Percentiles rank a stretch among this genome's conserved stretches.
Conservation (phyloP, 139 green algal genomes). For the Chlorella sp. region DNA sequence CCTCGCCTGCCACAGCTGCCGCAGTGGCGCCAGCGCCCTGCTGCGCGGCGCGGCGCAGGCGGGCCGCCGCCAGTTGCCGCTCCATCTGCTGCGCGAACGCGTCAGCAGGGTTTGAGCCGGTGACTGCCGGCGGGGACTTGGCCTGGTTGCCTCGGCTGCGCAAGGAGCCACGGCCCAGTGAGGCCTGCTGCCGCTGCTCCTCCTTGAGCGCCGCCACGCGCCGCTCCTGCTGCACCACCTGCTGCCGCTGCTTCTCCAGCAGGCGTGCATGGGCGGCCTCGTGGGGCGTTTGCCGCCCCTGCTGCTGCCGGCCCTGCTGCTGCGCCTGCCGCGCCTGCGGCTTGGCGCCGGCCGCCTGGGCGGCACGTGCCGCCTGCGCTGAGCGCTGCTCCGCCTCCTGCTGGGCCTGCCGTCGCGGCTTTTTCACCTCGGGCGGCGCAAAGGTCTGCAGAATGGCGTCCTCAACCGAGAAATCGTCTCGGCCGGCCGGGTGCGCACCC, state of each 20-base stretch:
- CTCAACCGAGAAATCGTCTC: not conserved
- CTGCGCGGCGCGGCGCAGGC: not conserved
- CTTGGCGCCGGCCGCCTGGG: not conserved
- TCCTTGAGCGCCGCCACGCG: not conserved
- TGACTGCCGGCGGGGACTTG: not conserved
- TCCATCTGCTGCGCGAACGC: conserved; percentile 20
- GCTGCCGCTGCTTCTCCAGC: not conserved
- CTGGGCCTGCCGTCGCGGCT: not conserved
- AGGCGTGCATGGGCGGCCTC: not conserved
- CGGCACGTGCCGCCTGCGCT: not conserved
- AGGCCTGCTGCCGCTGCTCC: not conserved
- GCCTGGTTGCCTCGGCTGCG: not conserved
- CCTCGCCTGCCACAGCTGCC: not conserved
- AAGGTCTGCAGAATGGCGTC: not conserved
- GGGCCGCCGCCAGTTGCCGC: not conserved
- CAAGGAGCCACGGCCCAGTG: conserved; percentile 15
- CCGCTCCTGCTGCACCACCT: not conserved
- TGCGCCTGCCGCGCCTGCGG: not conserved
- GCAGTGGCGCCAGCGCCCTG: not conserved
- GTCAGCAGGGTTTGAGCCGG: not conserved
- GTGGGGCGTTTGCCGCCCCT: not conserved
- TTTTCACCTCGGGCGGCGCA: no score
- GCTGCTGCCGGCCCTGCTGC: not conserved
- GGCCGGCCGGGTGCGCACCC: no score
- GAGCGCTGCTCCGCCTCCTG: not conserved